Conservation (phyloP, 1,139 yeast species). For the Pichia sp. region DNA sequence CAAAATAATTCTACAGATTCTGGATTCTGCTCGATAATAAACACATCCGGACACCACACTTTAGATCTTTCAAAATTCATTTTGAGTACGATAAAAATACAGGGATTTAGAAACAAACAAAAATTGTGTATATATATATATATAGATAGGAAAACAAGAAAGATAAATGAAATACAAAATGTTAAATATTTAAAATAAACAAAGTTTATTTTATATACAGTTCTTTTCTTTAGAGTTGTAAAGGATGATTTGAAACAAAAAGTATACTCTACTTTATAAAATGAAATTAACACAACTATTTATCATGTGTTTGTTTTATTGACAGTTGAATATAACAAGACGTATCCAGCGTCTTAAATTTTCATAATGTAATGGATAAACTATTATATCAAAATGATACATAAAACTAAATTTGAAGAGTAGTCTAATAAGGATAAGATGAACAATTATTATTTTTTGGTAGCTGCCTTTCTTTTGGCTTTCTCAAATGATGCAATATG, state of each 20-base stretch:
- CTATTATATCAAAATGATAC: not conserved
- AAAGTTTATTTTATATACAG: not conserved
- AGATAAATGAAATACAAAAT: not conserved
- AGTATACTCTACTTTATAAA: not conserved
- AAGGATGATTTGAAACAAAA: not conserved
- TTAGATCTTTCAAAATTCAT: no score
- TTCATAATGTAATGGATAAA: not conserved
- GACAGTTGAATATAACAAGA: not conserved
- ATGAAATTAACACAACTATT: not conserved
- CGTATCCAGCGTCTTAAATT: constrained; percentile 2
- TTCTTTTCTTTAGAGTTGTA: no score
- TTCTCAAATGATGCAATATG: constrained; percentile 91
- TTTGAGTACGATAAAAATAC: not conserved
- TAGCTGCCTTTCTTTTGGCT: constrained; percentile 44
- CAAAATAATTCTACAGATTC: no score
- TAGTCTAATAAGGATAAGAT: not conserved
- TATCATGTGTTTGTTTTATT: not conserved
- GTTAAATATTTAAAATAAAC: no score
- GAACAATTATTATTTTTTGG: constrained; percentile 3
- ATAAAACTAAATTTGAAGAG: not conserved
- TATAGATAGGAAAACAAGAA: not conserved
- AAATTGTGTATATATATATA: no score
- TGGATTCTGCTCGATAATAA: no score
- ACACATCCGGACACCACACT: no score
- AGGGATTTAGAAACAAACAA: no score